phyloP scores from a whole-genome alignment of 352 stramenopile species.

The Phytophthora nicotianae region DNA sequence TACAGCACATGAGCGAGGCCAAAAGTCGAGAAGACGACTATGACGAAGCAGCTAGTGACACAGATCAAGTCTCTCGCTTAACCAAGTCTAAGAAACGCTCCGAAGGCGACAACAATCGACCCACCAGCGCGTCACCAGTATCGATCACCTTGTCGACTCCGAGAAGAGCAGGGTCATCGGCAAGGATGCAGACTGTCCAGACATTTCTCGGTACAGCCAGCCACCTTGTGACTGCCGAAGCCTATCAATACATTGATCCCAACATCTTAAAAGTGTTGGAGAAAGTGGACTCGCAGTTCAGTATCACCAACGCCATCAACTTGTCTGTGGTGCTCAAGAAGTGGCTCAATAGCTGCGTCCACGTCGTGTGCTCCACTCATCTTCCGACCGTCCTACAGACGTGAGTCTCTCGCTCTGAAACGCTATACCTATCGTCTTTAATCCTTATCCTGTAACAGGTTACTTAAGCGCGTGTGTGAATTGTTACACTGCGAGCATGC shows the following conservation, averaged over 20 bases:
- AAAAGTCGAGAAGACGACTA: conserved; percentile 38
- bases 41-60: conserved; percentile 30
- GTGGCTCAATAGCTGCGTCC: conserved; percentile 72
- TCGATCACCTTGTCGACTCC: conserved; percentile 27
- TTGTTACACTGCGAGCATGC: conserved; percentile 77
- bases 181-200: conserved; percentile 17
- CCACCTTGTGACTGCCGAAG: conserved; percentile 48
- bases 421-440: background rate
- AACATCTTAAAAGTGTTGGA: conserved; percentile 83
- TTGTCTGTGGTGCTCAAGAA: conserved; percentile 72
- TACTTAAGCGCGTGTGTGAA: conserved; percentile 58
- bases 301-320: conserved; percentile 80
- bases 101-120: conserved; percentile 12
- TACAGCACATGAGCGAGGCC: conserved; percentile 71
- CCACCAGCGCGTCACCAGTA: conserved; percentile 20
- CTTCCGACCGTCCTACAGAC: conserved; percentile 44
- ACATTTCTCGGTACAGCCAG: conserved; percentile 3
- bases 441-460: conserved; percentile 21
- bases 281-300: conserved; percentile 88
- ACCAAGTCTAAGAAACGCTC: conserved; percentile 13
- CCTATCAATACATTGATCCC: conserved; percentile 76
- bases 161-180: conserved; percentile 13
- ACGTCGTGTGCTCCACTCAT: conserved; percentile 61
- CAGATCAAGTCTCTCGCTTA: conserved; percentile 14
- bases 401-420: conserved; percentile 11